Evolutionary conservation across 176 grass and related monocot genomes (phyloP).

Genomic region (Aegilops longissima): DNA sequence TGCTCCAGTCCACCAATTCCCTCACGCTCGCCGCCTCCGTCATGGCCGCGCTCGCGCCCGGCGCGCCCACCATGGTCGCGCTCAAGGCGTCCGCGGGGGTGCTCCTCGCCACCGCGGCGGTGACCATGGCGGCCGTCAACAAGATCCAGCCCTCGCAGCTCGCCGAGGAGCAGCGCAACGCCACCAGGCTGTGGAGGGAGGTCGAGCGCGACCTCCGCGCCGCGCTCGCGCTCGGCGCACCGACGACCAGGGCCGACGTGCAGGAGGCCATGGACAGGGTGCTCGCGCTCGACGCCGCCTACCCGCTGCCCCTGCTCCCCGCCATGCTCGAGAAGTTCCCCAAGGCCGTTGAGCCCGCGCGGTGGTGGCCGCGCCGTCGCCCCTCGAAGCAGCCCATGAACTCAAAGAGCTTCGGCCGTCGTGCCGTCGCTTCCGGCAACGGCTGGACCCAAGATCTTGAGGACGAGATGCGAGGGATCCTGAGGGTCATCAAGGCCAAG

Average conservation of each 20-base stretch:
- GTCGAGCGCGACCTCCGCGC: slow-evolving; percentile 39
- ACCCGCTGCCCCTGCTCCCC: not conserved
- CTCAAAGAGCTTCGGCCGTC: too few species aligned
- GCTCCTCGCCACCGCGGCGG: slow-evolving; percentile 27
- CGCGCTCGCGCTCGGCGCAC: not conserved
- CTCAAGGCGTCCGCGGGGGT: slow-evolving; percentile 32
- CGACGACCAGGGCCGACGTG: not conserved
- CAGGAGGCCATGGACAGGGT: slow-evolving; percentile 9
- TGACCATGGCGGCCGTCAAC: slow-evolving; percentile 40
- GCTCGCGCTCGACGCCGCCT: not conserved
- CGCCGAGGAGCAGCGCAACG: slow-evolving; percentile 68
- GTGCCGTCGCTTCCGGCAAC: too few species aligned
- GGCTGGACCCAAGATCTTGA: too few species aligned
- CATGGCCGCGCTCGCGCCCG: slow-evolving; percentile 44
- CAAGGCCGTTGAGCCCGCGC: slow-evolving; percentile 23
- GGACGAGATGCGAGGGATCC: too few species aligned
- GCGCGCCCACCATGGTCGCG: not conserved
- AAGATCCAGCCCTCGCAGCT: slow-evolving; percentile 74
- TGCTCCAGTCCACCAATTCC: slow-evolving; percentile 55
- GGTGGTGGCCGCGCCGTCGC: slow-evolving; percentile 50
- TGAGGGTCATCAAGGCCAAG: too few species aligned
- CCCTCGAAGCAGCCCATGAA: too few species aligned
- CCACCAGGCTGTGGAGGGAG: slow-evolving; percentile 47
- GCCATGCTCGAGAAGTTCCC: slow-evolving; percentile 54
- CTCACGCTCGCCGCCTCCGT: slow-evolving; percentile 37